A percentile compares a stretch with the other conserved stretches of the same genome.
These are phyloP conservation scores for Colletotrichum liriopes DNA, from an alignment of 2,329 filamentous ascomycete species.

Conservation along the genomic window DNA sequence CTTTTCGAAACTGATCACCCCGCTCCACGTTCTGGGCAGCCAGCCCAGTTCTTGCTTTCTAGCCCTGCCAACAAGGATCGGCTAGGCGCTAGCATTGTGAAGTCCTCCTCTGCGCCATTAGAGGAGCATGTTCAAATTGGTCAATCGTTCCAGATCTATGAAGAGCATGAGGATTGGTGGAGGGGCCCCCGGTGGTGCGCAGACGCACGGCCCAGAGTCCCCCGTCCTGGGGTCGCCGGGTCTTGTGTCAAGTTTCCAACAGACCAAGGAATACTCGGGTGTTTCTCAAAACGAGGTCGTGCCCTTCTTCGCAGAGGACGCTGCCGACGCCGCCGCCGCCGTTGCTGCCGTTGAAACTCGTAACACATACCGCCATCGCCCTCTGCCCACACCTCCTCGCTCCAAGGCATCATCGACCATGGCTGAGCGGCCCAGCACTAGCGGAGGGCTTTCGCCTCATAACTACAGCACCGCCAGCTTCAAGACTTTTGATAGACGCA, in stretches of 20 bases:
- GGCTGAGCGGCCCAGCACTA: slow-evolving; percentile 59
- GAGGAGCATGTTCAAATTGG: slow-evolving; percentile 53
- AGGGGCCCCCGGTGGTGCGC: slow-evolving; percentile 40
- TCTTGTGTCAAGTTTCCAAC: slow-evolving; percentile 56
- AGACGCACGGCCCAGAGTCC: slow-evolving; percentile 46
- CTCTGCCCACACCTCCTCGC: slow-evolving; percentile 45
- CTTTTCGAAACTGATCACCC: slow-evolving; percentile 34
- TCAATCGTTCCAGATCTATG: slow-evolving; percentile 52
- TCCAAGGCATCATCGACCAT: slow-evolving; percentile 45
- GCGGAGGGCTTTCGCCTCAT: slow-evolving; percentile 51
- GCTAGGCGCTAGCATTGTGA: slow-evolving; percentile 35
- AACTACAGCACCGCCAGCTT: slow-evolving; percentile 49
- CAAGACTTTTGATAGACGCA: slow-evolving; percentile 57
- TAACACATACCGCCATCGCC: slow-evolving; percentile 45
- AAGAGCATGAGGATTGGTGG: slow-evolving; percentile 46
- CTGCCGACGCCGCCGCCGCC: slow-evolving; percentile 50
- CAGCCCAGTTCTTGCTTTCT: slow-evolving; percentile 24
- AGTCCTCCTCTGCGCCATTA: slow-evolving; percentile 35
- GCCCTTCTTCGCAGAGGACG: slow-evolving; percentile 48
- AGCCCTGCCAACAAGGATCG: slow-evolving; percentile 41
- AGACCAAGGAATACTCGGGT: slow-evolving; percentile 49
- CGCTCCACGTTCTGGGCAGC: slow-evolving; percentile 32
- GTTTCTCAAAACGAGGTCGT: slow-evolving; percentile 52
- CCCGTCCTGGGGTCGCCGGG: slow-evolving; percentile 47
- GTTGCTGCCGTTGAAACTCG: slow-evolving; percentile 47